Evolutionary conservation across 2,329 filamentous ascomycete species (phyloP), one percentile per base, ranked within the genome.

Genomic region (Aureobasidium sp.): DNA sequence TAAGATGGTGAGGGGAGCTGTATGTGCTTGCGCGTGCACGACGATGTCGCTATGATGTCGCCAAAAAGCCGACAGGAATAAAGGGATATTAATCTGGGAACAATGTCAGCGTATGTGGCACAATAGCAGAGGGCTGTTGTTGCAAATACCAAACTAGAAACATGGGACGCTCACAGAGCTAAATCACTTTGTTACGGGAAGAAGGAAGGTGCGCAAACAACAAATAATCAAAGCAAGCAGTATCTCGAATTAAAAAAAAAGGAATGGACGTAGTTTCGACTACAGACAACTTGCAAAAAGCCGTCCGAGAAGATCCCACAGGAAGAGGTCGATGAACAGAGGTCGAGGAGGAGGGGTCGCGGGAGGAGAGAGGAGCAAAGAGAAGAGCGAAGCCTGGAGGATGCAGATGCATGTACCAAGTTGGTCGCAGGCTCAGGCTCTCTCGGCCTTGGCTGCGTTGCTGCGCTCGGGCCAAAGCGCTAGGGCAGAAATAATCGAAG

Each of bases 181-280:
- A 51, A 51, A 60, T 60, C 57, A 42, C 57, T 60, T 52, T 39
- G 36, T 51, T 42, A 60, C 57, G 53, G 53, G 36, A 20, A 45
- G 57, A 51, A 42, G 20, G 37, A 51, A 60, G 57, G 44, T 34
- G 31, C 36, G 57, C 57, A 60, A 60, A 60, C 57, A 60, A 51
- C 57, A 60, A 60, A 60, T 60, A 60, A 42, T 20, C 57, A 60
- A 60, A 60, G 41, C 55, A 60, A 60, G 57, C 57, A 60, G 37
- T 41, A 59, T 45, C 11, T 60, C 44, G 34, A 49, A 49, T 42
- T 36, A 58, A 58, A 58, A 25, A 58, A 25, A 57, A 60, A 60
- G 57, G 57, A 60, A 60, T 60, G 57, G 57, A 60, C 57, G 57
- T 27, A 42, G 57, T 29, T 36, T 60, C 57, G 17, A 60, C 57